phyloP scores from a whole-genome alignment of 2,329 filamentous ascomycete genomes.

The Canariomyces notabilis region DNA sequence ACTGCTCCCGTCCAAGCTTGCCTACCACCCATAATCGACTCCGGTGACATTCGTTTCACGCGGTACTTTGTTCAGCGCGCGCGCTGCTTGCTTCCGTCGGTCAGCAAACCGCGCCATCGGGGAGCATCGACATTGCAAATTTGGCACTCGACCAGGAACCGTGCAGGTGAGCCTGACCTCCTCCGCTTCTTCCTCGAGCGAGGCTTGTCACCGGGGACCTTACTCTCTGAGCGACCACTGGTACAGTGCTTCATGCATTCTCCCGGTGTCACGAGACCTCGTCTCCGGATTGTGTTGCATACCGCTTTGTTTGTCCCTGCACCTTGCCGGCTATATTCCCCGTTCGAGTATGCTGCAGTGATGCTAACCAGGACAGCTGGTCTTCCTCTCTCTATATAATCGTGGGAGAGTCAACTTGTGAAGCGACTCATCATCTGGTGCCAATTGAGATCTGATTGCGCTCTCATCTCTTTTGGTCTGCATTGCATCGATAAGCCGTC shows the following conservation, averaged over 20 bases:
- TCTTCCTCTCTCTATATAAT: conserved; percentile 8
- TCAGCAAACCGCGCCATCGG: not conserved
- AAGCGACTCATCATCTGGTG: not conserved
- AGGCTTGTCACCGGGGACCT: conserved; percentile 1
- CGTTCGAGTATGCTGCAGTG: conserved; percentile 13
- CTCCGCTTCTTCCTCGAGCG: conserved; percentile 5
- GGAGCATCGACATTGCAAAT: not conserved
- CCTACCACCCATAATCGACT: no score
- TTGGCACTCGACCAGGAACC: conserved; percentile 4
- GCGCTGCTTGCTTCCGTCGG: conserved; percentile 6
- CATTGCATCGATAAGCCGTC: not conserved
- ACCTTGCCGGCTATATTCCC: conserved; percentile 7
- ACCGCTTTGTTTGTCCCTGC: conserved; percentile 20
- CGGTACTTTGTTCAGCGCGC: conserved; percentile 4
- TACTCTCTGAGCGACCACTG: conserved; percentile 13
- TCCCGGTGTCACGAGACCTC: conserved; percentile 26
- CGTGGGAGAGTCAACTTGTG: not conserved
- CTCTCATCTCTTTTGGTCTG: not conserved
- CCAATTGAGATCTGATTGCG: not conserved
- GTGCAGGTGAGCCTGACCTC: conserved; percentile 17
- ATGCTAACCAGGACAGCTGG: conserved; percentile 11
- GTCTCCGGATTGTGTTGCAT: conserved; percentile 21
- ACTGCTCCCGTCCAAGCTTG: not conserved
- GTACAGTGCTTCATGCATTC: conserved; percentile 24
- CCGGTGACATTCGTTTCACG: not conserved